Evolutionary conservation across 2,329 filamentous ascomycete species (phyloP).

Genomic region (Gaeumannomyces sp.): DNA sequence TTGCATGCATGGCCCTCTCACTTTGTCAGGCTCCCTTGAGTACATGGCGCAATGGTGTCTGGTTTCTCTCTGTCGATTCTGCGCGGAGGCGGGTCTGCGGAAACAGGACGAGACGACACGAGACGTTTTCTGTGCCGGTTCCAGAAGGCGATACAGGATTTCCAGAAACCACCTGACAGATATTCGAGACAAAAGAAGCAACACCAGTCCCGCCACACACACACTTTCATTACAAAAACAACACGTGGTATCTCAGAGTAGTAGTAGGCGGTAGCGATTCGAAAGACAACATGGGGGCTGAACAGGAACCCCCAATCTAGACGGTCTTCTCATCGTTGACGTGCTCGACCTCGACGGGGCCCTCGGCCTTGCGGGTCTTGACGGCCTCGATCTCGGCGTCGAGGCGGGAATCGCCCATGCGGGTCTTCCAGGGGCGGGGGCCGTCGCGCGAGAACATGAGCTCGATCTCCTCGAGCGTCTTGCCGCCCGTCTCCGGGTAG

Average conservation of each 20-base stretch:
- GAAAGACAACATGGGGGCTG: no score
- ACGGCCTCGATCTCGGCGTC: constrained; percentile 22
- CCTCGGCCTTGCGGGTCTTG: constrained; percentile 15
- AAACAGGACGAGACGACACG: no score
- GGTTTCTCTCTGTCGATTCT: background rate
- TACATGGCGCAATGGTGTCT: background rate
- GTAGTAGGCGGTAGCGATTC: background rate
- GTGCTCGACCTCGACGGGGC: constrained; percentile 7
- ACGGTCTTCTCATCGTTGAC: background rate
- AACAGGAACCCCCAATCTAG: background rate
- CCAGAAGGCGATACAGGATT: no score
- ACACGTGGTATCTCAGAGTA: background rate
- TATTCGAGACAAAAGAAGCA: background rate
- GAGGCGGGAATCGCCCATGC: constrained; percentile 22
- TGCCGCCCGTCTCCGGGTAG: constrained; percentile 33
- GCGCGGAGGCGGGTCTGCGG: no score
- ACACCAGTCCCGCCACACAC: background rate
- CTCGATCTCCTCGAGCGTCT: constrained; percentile 36
- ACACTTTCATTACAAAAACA: background rate
- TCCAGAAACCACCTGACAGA: background rate
- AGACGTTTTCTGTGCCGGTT: no score
- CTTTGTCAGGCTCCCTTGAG: background rate
- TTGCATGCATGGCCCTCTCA: no score
- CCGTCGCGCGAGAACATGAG: constrained; percentile 26
- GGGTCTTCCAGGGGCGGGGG: constrained; percentile 33